Evolutionary conservation across 768 basidiomycete species (phyloP).

Genomic region (Pulveroboletus sp.): DNA sequence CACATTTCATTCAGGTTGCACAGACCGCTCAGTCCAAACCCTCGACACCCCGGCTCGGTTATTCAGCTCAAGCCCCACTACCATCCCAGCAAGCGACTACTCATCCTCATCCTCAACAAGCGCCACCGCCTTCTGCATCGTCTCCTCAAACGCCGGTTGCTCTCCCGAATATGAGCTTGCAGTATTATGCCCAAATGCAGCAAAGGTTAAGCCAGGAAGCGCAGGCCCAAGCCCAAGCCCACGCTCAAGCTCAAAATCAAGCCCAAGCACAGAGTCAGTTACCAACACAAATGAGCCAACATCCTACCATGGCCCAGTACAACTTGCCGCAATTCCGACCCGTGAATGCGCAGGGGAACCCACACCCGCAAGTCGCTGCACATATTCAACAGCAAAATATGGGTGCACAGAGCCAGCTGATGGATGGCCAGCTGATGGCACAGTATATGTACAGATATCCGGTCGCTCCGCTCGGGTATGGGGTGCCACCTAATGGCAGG

Average conservation of each 20-base stretch:
- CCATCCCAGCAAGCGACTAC: constrained; percentile 19
- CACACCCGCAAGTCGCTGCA: constrained; percentile 23
- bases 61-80: constrained; percentile 18
- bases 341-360: constrained; percentile 24
- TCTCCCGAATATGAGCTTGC: constrained; percentile 14
- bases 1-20: constrained; percentile 28
- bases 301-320: constrained; percentile 30
- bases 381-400: constrained; percentile 31
- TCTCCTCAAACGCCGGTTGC: constrained; percentile 21
- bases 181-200: constrained; percentile 18
- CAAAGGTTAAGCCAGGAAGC: constrained; percentile 20
- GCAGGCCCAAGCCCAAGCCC: constrained; percentile 22
- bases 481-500: constrained; percentile 14
- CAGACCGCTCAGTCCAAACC: constrained; percentile 27
- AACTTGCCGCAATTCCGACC: constrained; percentile 36
- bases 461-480: constrained; percentile 22
- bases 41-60: constrained; percentile 28
- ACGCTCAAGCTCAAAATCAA: constrained; percentile 21
- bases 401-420: constrained; percentile 18
- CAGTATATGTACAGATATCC: constrained; percentile 31
- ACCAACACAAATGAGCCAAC: constrained; percentile 26
- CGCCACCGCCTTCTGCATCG: constrained; percentile 20
- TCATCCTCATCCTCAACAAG: constrained; percentile 23
- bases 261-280: constrained; percentile 25
- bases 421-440: constrained; percentile 30